Percentiles rank a stretch among this genome's conserved stretches.
Evolutionary conservation across 1,139 yeast genomes (phyloP).

Genomic region (Hyphopichia burtonii): DNA sequence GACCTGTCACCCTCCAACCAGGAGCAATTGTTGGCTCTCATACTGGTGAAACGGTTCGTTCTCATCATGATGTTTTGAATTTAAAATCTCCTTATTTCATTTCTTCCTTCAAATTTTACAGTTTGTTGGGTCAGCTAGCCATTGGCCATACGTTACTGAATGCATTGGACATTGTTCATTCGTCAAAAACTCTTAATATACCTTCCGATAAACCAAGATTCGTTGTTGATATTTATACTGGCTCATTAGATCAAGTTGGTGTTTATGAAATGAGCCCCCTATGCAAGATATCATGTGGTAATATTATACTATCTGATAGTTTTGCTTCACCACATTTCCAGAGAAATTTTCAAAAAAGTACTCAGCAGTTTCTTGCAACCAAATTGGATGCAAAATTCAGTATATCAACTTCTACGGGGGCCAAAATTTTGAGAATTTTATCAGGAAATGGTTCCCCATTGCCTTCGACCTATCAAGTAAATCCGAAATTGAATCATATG

Average conservation of each 20-base stretch:
- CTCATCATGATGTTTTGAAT: conserved; percentile 35
- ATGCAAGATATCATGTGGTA: conserved; percentile 29
- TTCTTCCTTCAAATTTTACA: conserved; percentile 28
- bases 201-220: conserved; percentile 20
- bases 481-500: conserved; percentile 18
- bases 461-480: conserved; percentile 31
- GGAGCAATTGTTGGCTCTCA: conserved; percentile 27
- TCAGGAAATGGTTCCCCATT: conserved; percentile 28
- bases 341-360: conserved; percentile 1
- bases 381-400: conserved; percentile 20
- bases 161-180: background rate
- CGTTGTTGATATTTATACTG: conserved; percentile 30
- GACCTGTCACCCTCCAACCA: conserved; percentile 37
- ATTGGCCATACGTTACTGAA: conserved; percentile 23
- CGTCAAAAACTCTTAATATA: background rate
- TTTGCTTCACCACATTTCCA: conserved; percentile 18
- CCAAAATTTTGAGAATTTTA: conserved; percentile 30
- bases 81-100: conserved; percentile 25
- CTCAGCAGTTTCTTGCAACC: conserved; percentile 1
- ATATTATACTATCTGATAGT: conserved; percentile 23
- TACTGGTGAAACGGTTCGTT: conserved; percentile 19
- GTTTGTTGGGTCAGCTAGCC: conserved; percentile 27
- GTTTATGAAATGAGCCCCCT: conserved; percentile 39
- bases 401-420: conserved; percentile 28
- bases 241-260: conserved; percentile 43